Evolutionary conservation across 805 yeast genomes (phyloP).

Genomic region (Yarrowia yakushimensis): DNA sequence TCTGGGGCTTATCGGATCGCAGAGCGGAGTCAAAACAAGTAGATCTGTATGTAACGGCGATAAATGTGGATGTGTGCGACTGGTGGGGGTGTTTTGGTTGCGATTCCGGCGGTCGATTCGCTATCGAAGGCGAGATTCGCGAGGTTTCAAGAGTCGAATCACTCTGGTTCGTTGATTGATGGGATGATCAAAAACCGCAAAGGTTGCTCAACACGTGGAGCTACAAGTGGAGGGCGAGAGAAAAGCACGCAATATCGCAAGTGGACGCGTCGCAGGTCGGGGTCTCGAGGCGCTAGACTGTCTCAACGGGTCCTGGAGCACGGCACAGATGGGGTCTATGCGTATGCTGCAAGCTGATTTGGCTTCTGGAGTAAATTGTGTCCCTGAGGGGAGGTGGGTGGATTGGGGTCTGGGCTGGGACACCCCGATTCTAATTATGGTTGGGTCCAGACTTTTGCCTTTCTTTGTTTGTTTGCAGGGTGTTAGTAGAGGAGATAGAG

Average conservation of each 20-base stretch:
- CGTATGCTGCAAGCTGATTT: conserved; percentile 16
- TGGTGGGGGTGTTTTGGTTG: background rate
- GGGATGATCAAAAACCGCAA: background rate
- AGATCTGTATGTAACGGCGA: background rate
- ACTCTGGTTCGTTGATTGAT: background rate
- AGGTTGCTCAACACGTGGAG: conserved; percentile 1
- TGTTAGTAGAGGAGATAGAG: too few relatives aligned
- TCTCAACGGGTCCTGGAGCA: background rate
- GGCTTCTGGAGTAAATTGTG: conserved; percentile 23
- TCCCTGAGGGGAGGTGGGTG: conserved; percentile 23
- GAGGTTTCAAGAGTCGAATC: too few relatives aligned
- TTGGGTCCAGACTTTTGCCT: background rate
- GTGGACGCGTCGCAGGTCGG: background rate
- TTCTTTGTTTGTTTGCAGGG: conserved; percentile 13
- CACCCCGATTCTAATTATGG: conserved; percentile 7
- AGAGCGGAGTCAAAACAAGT: background rate
- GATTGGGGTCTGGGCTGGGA: conserved; percentile 17
- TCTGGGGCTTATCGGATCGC: background rate
- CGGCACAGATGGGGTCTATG: background rate
- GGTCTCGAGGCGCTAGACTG: background rate
- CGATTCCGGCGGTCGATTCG: background rate
- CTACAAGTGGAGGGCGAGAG: background rate
- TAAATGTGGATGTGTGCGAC: too few relatives aligned
- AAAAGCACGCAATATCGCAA: background rate
- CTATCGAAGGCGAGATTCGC: background rate